Conservation (phyloP, 1,139 yeast species). For the Taphrina communis region DNA sequence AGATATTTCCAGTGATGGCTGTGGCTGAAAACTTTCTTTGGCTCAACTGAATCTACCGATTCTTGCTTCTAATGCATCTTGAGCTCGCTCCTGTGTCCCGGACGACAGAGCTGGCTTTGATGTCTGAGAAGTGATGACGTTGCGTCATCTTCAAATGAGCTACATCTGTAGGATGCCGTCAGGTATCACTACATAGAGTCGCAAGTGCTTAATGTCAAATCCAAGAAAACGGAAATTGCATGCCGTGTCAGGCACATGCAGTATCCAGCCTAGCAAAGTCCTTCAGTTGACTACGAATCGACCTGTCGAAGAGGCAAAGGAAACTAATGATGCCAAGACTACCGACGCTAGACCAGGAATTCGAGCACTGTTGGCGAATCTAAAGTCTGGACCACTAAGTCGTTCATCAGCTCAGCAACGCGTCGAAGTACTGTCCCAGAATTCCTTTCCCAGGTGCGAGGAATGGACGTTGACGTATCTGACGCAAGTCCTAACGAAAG, state of each 20-base stretch:
- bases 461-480: constrained; percentile 18
- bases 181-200: neutral
- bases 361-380: constrained; percentile 2
- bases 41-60: neutral
- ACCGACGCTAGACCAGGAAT: neutral
- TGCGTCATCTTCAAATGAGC: neutral
- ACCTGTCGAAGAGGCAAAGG: neutral
- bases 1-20: constrained; percentile 4
- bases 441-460: constrained; percentile 7
- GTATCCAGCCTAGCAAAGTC: neutral
- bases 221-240: constrained; percentile 1
- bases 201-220: neutral
- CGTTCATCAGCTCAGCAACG: neutral
- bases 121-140: neutral
- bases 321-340: neutral
- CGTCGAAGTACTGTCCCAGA: neutral
- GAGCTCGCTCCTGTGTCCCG: neutral
- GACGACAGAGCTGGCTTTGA: neutral
- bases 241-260: neutral
- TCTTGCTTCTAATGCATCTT: neutral
- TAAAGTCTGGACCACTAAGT: constrained; percentile 6
- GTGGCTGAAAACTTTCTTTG: constrained; percentile 10
- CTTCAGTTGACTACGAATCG: neutral
- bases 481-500: neutral
- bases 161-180: neutral